These are phyloP conservation scores for Nitzschia sp. DNA, from an alignment of 108 stramenopile species.

Conservation along the genomic window DNA sequence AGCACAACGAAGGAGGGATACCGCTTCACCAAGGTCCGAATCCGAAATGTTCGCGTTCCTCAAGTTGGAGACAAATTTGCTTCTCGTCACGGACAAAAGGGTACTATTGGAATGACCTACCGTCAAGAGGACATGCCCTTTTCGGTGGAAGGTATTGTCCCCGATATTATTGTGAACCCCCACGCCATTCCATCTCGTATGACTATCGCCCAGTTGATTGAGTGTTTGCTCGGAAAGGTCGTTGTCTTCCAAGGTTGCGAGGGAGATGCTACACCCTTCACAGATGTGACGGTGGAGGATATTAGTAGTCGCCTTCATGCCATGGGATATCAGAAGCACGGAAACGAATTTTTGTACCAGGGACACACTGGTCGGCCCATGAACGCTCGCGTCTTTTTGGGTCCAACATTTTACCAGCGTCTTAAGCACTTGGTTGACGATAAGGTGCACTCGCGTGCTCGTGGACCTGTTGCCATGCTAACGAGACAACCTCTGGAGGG, in stretches of 20 bases:
- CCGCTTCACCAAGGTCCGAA: conserved; percentile 95
- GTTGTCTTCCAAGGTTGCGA: conserved; percentile 93
- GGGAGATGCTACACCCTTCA: conserved; percentile 98
- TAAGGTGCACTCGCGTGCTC: conserved; percentile 97
- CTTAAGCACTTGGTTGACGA: conserved; percentile 99
- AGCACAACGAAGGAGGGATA: conserved; percentile 92
- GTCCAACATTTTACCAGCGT: conserved; percentile 99
- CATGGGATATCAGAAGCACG: conserved; percentile 96
- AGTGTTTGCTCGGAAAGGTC: conserved; percentile 97
- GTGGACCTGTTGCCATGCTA: conserved; percentile 97
- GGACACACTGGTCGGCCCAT: conserved; percentile 96
- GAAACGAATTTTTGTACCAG: conserved; percentile 97
- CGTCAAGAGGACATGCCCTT: conserved; percentile 99
- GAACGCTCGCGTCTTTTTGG: conserved; percentile 95
- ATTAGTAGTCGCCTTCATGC: conserved; percentile 88
- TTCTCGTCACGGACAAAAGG: conserved; percentile 99
- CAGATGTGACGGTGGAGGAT: conserved; percentile 93
- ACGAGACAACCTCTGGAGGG: conserved; percentile 99
- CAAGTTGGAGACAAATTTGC: conserved; percentile 76
- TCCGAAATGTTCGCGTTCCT: conserved; percentile 95
- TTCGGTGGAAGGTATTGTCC: conserved; percentile 94
- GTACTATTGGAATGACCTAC: conserved; percentile 98
- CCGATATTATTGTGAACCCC: conserved; percentile 99
- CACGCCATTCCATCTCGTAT: conserved; percentile 99
- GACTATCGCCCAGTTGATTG: conserved; percentile 99